Conservation (phyloP, 2,329 filamentous ascomycete species). For the Meredithiella fracta region DNA sequence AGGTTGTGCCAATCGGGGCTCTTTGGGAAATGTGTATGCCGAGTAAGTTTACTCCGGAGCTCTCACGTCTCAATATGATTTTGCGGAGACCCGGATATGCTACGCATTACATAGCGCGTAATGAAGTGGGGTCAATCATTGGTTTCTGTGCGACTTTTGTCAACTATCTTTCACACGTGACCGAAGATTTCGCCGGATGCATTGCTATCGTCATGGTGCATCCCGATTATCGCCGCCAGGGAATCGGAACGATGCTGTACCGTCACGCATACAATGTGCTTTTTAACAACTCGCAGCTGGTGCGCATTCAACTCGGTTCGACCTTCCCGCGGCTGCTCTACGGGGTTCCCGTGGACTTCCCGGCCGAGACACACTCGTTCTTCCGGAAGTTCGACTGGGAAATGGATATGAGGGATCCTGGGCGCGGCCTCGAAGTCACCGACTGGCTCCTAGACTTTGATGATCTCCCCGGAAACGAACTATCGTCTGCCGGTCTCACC, state of each 20-base stretch:
- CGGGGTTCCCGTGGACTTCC: slow-evolving; percentile 31
- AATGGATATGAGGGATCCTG: slow-evolving; percentile 27
- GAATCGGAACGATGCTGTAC: slow-evolving; percentile 38
- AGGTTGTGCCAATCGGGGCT: slow-evolving; percentile 26
- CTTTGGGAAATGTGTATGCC: slow-evolving; percentile 33
- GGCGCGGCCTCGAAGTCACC: slow-evolving; percentile 32
- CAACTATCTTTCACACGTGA: slow-evolving; percentile 36
- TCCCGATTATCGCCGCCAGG: slow-evolving; percentile 29
- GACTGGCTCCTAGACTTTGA: slow-evolving; percentile 39
- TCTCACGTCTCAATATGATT: slow-evolving; percentile 27
- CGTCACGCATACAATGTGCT: slow-evolving; percentile 34
- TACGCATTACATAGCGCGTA: slow-evolving; percentile 39
- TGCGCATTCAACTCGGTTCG: slow-evolving; percentile 38
- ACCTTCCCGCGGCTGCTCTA: slow-evolving; percentile 42
- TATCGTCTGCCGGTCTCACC: slow-evolving; percentile 26
- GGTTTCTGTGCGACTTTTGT: slow-evolving; percentile 46
- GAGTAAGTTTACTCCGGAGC: slow-evolving; percentile 29
- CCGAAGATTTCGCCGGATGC: slow-evolving; percentile 37
- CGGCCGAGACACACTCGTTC: slow-evolving; percentile 29
- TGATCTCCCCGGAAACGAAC: slow-evolving; percentile 28
- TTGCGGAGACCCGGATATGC: slow-evolving; percentile 38
- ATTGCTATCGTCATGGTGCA: slow-evolving; percentile 38
- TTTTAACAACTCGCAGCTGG: slow-evolving; percentile 33
- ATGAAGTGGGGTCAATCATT: slow-evolving; percentile 29
- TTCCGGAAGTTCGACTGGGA: slow-evolving; percentile 38